Evolutionary conservation across 139 green algal species (phyloP).

Genomic region (Volvox reticuliferus): DNA sequence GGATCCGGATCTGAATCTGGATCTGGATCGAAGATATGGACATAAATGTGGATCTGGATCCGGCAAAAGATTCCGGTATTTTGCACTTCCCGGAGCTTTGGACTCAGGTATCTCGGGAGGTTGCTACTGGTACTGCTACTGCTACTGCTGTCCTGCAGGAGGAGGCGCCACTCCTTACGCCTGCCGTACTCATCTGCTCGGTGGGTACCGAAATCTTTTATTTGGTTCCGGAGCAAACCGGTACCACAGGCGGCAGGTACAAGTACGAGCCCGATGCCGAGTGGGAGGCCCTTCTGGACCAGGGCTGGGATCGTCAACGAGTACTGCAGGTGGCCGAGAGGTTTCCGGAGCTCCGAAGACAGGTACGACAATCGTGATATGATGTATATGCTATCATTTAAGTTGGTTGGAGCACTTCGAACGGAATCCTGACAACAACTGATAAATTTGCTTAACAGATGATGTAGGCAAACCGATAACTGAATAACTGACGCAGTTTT

Average conservation of each 20-base stretch:
- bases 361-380: slow-evolving; percentile 45
- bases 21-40: too few relatives aligned
- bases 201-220: slow-evolving; percentile 94
- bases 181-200: slow-evolving; percentile 91
- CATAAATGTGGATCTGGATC: too few relatives aligned
- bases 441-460: too few relatives aligned
- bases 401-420: too few relatives aligned
- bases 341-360: slow-evolving; percentile 60
- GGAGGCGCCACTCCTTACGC: slow-evolving; percentile 83
- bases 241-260: not conserved
- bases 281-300: slow-evolving; percentile 77
- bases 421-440: too few relatives aligned
- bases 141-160: slow-evolving; percentile 57
- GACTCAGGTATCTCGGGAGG: too few relatives aligned
- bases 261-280: slow-evolving; percentile 64
- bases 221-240: slow-evolving; percentile 2
- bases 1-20: too few relatives aligned
- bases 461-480: too few relatives aligned
- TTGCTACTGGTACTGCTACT: too few relatives aligned
- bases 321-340: slow-evolving; percentile 53
- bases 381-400: not conserved
- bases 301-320: slow-evolving; percentile 69
- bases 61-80: too few relatives aligned
- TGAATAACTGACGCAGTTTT: too few relatives aligned
- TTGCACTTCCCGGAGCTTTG: too few relatives aligned